Base-by-base conservation (phyloP, 2,329 filamentous ascomycete species). In the Cercospora beticola region DNA sequence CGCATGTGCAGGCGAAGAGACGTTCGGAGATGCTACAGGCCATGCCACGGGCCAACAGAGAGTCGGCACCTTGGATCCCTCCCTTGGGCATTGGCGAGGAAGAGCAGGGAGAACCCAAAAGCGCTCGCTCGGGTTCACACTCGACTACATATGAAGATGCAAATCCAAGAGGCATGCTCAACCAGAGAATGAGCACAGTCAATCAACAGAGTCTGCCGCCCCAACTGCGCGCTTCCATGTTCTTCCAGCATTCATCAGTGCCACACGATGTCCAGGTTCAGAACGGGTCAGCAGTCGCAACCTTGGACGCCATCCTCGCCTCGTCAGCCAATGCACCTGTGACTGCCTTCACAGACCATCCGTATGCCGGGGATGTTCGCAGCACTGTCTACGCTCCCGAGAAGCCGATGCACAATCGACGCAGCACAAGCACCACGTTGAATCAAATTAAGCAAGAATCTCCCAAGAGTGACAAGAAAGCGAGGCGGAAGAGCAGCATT, bases 291-390 rank as follows among this genome's bases (percentile, higher is more conserved):
- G 94, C 94, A 10, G 92, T 93, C 77, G 90, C 88, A 52, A 97
- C 94, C 0, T 86, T 99, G 7, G 94, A 99, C 73, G 94, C 89
- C 77, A 96, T 99, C 64, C 86, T 99, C 7, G 91, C 97, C 77
- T 95, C 94, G 7, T 95, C 94, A 2, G 92, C 92, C 2, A 87
- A 86, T 68, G 94, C 95, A 0, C 95, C 95, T 0, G 93, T 97
- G 31, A 92, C 86, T 72, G 94, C 94, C 28, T 98, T 98, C 75
- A 97, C 92, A 0, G 93, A 97, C 76, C 93, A 97, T 78, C 88
- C 90, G 0, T 93, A 92, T 76, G 91, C 90, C 30, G 93, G 93
- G 4, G 88, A 89, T 70, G 83, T 93, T 10, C 91, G 93, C 26
- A 79, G 86, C 4, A 91, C 94, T 74, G 87, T 94, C 0, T 96